Percentiles rank a stretch among this genome's conserved stretches.
These are phyloP conservation scores for Lactarius deliciosus DNA, from an alignment of 768 basidiomycete genomes.

Conservation along the genomic window DNA sequence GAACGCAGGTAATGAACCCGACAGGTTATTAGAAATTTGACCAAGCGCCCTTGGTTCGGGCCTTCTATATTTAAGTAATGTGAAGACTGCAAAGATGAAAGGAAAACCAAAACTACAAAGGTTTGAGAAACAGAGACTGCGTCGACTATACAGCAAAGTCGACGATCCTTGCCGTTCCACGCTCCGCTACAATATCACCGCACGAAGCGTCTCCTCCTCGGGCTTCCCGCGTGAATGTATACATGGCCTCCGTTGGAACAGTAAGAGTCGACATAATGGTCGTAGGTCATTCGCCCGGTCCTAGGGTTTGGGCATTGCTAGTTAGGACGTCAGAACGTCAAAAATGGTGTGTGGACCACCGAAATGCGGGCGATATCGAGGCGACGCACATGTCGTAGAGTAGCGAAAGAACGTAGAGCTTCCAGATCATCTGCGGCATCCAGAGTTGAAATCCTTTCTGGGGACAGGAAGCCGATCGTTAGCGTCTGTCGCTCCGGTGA, in stretches of 20 bases:
- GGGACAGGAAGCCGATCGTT: background rate
- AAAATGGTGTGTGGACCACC: background rate
- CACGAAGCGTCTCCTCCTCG: background rate
- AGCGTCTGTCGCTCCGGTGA: background rate
- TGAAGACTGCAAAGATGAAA: background rate
- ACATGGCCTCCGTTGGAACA: constrained; percentile 2
- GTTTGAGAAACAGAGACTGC: no score
- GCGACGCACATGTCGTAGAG: constrained; percentile 12
- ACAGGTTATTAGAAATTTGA: no score
- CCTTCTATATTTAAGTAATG: background rate
- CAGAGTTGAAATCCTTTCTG: constrained; percentile 5
- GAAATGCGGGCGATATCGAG: background rate
- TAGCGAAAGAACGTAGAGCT: constrained; percentile 22
- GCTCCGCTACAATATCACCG: no score
- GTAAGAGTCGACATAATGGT: constrained; percentile 10
- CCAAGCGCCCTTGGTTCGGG: background rate
- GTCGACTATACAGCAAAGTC: background rate
- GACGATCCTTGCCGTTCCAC: background rate
- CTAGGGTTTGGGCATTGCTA: background rate
- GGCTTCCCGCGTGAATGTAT: background rate
- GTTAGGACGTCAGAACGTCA: background rate
- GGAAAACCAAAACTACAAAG: no score
- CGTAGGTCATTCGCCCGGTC: background rate
- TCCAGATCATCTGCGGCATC: constrained; percentile 4
- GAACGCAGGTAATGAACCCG: background rate